phyloP scores from a whole-genome alignment of 2,329 filamentous ascomycete genomes.

The Hypoxylon sp. region DNA sequence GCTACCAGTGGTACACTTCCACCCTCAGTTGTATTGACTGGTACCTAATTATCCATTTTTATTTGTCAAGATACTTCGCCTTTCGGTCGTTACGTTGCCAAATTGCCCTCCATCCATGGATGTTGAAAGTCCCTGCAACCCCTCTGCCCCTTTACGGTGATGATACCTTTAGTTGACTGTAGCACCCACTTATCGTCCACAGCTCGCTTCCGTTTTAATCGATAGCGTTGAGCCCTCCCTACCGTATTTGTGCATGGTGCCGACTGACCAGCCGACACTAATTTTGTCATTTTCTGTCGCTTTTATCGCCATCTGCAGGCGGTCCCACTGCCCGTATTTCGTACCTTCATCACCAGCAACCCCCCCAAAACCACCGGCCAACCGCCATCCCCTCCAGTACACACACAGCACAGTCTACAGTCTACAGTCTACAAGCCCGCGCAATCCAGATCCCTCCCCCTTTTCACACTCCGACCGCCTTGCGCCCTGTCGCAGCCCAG shows the following conservation, averaged over 20 bases:
- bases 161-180: slow-evolving; percentile 27
- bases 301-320: slow-evolving; percentile 15
- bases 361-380: slow-evolving; percentile 13
- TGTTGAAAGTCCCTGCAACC: not conserved
- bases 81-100: too few species aligned
- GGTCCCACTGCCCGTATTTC: not conserved
- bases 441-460: slow-evolving; percentile 13
- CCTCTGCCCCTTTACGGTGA: slow-evolving; percentile 26
- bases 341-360: slow-evolving; percentile 2
- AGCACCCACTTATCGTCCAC: slow-evolving; percentile 10
- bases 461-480: slow-evolving; percentile 20
- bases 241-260: slow-evolving; percentile 32
- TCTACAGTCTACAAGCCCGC: slow-evolving; percentile 2
- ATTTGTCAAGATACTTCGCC: not conserved
- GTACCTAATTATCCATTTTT: slow-evolving; percentile 15
- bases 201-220: slow-evolving; percentile 36
- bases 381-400: slow-evolving; percentile 7
- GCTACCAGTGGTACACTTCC: slow-evolving; percentile 5
- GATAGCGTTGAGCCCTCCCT: slow-evolving; percentile 35
- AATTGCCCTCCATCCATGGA: too few species aligned
- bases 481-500: slow-evolving; percentile 39
- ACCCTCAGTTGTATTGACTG: slow-evolving; percentile 9
- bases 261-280: slow-evolving; percentile 27
- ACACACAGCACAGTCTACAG: not conserved
- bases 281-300: slow-evolving; percentile 11